Evolutionary conservation across 2,329 filamentous ascomycete species (phyloP), one percentile per base, ranked within the genome.

Genomic region (Ophiostoma ips): DNA sequence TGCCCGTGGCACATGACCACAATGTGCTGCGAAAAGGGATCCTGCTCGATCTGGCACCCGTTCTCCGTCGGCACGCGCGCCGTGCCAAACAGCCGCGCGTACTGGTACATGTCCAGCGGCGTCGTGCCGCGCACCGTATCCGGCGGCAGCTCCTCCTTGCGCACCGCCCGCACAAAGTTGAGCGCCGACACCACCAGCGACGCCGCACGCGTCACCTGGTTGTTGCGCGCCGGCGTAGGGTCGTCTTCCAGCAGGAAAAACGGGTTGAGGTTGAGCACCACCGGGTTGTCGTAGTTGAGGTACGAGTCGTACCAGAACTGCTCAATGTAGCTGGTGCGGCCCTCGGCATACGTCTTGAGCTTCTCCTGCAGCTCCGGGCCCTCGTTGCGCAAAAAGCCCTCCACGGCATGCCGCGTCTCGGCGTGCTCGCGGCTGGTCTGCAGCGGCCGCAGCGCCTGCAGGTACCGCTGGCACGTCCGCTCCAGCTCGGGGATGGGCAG

Each of bases 231-330:
- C 3, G 92, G 92, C 1, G 92, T 98, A 1, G 92, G 92, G 61
- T 98, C 92, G 70, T 98, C 92, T 66, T 95, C 92, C 48, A 98
- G 74, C 51, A 98, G 72, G 70, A 98, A 98, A 69, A 98, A 98
- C 0, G 92, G 92, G 61, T 98, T 98, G 56, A 98, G 70, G 67
- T 98, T 96, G 57, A 98, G 76, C 37, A 98, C 92, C 37, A 98
- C 92, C 0, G 92, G 89, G 61, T 95, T 96, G 63, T 96, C 92
- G 62, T 84, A 98, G 68, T 96, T 96, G 55, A 98, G 74, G 62
- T 96, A 98, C 30, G 92, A 96, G 64, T 98, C 92, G 63, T 96
- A 96, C 92, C 90, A 98, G 60, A 98, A 98, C 61, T 98, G 92
- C 63, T 96, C 92, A 59, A 98, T 96, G 63, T 95, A 98, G 66